Conservation (phyloP, 225 moss, liverwort and hornwort species). For the Thuidium tamariscinum region DNA sequence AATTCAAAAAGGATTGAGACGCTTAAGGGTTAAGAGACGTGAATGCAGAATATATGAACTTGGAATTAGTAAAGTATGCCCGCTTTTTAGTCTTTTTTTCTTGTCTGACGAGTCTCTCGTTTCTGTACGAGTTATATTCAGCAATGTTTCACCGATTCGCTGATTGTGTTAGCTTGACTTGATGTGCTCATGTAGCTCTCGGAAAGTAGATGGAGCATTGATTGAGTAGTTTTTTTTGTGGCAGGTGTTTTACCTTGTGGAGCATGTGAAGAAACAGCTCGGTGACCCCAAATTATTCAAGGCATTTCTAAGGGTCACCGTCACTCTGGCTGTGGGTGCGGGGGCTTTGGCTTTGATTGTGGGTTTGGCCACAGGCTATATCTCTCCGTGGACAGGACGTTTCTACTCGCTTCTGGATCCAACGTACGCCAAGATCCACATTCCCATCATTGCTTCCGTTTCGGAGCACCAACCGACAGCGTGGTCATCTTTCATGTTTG, state of each 20-base stretch:
- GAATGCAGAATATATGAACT: background rate
- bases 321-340: conserved; percentile 48
- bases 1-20: no score
- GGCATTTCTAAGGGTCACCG: conserved; percentile 70
- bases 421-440: conserved; percentile 92
- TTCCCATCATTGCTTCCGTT: conserved; percentile 97
- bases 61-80: background rate
- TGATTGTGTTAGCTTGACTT: background rate
- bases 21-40: background rate
- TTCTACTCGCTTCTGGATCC: conserved; percentile 99
- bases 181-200: background rate
- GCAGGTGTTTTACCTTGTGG: conserved; percentile 94
- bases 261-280: conserved; percentile 82
- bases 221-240: background rate
- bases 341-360: conserved; percentile 65
- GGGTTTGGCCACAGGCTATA: conserved; percentile 90
- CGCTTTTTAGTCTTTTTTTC: background rate
- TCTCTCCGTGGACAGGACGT: conserved; percentile 97
- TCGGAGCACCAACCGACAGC: conserved; percentile 99
- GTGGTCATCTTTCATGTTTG: conserved; percentile 99
- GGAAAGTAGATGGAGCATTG: background rate
- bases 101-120: background rate
- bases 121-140: background rate
- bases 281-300: conserved; percentile 83
- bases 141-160: background rate